Evolutionary conservation across 495 filamentous ascomycete genomes (phyloP).

Genomic region (Penicillium cataractarum): DNA sequence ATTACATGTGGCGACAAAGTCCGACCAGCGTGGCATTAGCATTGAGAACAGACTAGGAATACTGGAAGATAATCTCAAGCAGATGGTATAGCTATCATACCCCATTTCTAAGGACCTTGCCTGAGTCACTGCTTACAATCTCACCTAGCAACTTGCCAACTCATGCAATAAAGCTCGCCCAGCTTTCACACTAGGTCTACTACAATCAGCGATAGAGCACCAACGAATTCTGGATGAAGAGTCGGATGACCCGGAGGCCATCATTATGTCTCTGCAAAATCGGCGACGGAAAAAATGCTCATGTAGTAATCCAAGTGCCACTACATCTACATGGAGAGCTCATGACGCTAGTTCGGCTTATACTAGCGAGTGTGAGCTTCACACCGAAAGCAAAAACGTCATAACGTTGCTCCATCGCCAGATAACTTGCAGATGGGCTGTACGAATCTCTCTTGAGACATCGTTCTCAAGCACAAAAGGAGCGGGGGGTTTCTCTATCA

Average conservation of each 20-base stretch:
- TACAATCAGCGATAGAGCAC: constrained; percentile 12
- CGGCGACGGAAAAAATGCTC: constrained; percentile 13
- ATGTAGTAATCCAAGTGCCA: not conserved
- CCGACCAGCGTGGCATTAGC: constrained; percentile 6
- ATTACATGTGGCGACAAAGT: not conserved
- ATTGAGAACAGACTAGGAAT: constrained; percentile 12
- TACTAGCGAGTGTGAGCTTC: no score
- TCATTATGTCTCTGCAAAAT: constrained; percentile 7
- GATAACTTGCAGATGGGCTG: no score
- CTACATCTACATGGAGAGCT: constrained; percentile 1
- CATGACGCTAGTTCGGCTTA: no score
- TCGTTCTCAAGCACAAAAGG: no score
- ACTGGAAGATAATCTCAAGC: constrained; percentile 8
- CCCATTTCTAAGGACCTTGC: not conserved
- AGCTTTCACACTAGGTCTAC: constrained; percentile 7
- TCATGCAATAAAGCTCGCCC: not conserved
- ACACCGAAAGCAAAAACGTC: no score
- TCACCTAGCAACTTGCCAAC: not conserved
- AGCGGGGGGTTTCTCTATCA: no score
- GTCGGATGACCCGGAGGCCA: not conserved
- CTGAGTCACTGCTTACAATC: constrained; percentile 8
- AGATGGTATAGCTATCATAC: constrained; percentile 6
- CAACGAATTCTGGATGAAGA: constrained; percentile 9
- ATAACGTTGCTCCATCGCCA: no score
- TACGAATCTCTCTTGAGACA: no score